These are phyloP conservation scores for Glycyrrhiza uralensis DNA, from an alignment of 306 rosid species.

Conservation along the genomic window DNA sequence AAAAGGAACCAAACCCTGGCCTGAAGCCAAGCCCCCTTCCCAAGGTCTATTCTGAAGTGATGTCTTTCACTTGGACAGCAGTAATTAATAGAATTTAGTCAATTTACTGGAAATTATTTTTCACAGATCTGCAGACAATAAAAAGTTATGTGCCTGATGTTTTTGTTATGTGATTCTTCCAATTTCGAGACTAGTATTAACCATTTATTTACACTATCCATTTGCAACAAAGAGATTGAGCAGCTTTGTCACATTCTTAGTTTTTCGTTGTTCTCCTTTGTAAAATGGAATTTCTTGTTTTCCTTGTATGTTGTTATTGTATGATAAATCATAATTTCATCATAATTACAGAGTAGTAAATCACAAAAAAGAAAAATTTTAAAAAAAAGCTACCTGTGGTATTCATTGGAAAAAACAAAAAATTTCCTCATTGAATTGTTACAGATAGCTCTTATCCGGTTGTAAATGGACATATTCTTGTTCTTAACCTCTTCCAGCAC, in stretches of 20 bases:
- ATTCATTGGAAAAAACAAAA: conserved; percentile 85
- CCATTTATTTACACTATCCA: no score
- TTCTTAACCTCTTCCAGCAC: conserved; percentile 91
- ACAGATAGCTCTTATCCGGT: conserved; percentile 72
- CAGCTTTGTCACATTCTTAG: background rate
- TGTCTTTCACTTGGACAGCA: background rate
- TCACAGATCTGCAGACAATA: background rate
- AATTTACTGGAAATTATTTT: background rate
- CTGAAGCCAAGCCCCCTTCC: background rate
- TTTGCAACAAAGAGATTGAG: background rate
- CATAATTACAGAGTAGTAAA: background rate
- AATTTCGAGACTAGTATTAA: no score
- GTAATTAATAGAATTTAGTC: background rate
- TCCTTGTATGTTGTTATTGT: background rate
- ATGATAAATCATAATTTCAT: background rate
- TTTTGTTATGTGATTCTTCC: no score
- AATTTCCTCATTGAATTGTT: conserved; percentile 60
- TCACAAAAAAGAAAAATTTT: background rate
- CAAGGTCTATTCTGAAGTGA: background rate
- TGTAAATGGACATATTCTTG: conserved; percentile 71
- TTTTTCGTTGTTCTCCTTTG: background rate
- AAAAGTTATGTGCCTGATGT: no score
- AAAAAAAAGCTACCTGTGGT: conserved; percentile 61
- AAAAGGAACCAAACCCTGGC: background rate
- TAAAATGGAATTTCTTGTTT: background rate